Percentiles rank a stretch among this genome's conserved stretches.
phyloP scores from a whole-genome alignment of 2,329 filamentous ascomycete species.

The Epichloe amarillans region DNA sequence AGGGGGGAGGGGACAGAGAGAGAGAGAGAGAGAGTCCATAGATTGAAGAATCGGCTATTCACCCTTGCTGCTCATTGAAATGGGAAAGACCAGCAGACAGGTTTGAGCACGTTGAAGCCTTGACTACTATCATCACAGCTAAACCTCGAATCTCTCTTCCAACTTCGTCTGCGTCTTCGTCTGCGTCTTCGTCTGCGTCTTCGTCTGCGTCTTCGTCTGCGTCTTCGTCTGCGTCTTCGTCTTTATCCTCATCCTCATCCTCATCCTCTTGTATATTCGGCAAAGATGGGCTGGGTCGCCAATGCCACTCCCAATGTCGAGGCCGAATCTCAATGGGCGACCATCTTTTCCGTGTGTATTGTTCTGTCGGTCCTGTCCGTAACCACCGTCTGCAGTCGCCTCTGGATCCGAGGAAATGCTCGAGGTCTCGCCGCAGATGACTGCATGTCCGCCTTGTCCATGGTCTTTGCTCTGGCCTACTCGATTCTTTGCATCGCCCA shows the following conservation, averaged over 20 bases:
- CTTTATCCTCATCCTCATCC: neutral
- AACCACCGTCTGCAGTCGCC: constrained; percentile 25
- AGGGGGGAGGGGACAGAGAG: too few species aligned
- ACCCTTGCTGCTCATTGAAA: neutral
- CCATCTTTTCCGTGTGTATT: constrained; percentile 35
- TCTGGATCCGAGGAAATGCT: constrained; percentile 28
- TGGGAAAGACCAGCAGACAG: neutral
- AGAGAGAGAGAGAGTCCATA: too few species aligned
- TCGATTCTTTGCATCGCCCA: constrained; percentile 37
- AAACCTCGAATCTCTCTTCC: neutral
- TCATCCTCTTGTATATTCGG: neutral
- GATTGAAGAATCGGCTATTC: too few species aligned
- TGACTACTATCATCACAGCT: neutral
- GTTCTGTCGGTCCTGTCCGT: constrained; percentile 30
- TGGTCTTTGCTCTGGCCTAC: constrained; percentile 34
- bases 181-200: neutral
- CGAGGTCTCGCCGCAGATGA: constrained; percentile 35
- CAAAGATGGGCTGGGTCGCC: constrained; percentile 35
- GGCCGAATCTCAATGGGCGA: constrained; percentile 31
- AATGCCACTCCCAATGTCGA: constrained; percentile 35
- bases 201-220: neutral
- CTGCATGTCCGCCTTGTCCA: constrained; percentile 26
- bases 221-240: neutral
- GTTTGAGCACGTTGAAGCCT: neutral
- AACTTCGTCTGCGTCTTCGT: neutral